phyloP scores from a whole-genome alignment of 2,329 filamentous ascomycete genomes.

The Trichoderma simmonsii region DNA sequence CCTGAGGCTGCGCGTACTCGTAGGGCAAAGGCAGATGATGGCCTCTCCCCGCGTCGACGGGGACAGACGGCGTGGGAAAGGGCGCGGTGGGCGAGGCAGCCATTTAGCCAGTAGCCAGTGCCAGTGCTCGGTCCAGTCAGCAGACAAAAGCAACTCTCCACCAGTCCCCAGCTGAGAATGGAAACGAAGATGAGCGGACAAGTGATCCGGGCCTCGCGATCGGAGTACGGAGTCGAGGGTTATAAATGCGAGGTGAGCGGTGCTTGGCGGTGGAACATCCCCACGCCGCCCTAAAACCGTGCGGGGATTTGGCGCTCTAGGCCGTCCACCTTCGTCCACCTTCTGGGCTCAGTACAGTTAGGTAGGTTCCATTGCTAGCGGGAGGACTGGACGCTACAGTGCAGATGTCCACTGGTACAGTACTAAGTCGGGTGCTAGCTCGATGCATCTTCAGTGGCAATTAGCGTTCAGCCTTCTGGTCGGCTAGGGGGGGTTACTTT shows the following conservation, averaged over 20 bases:
- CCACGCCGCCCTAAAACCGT: not conserved
- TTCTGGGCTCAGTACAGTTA: no score
- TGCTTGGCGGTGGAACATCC: not conserved
- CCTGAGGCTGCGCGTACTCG: not conserved
- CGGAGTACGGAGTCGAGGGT: conserved; percentile 9
- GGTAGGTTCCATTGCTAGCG: not conserved
- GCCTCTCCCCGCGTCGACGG: not conserved
- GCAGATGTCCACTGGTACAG: no score
- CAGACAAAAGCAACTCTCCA: conserved; percentile 1
- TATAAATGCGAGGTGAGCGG: conserved; percentile 7
- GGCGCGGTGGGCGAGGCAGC: not conserved
- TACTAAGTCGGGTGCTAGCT: not conserved
- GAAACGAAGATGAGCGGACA: conserved; percentile 4
- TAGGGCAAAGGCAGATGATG: not conserved
- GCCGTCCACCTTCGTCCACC: no score
- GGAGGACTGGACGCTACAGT: not conserved
- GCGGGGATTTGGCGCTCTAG: not conserved
- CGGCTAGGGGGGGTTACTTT: not conserved
- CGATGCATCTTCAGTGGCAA: not conserved
- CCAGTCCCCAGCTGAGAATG: not conserved
- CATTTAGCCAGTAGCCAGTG: not conserved
- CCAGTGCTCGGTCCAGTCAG: not conserved
- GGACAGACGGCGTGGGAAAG: conserved; percentile 1
- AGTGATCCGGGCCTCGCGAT: conserved; percentile 3
- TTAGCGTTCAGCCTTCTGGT: not conserved